phyloP scores from a whole-genome alignment of 768 basidiomycete genomes.

The Cyclocybe aegerita region DNA sequence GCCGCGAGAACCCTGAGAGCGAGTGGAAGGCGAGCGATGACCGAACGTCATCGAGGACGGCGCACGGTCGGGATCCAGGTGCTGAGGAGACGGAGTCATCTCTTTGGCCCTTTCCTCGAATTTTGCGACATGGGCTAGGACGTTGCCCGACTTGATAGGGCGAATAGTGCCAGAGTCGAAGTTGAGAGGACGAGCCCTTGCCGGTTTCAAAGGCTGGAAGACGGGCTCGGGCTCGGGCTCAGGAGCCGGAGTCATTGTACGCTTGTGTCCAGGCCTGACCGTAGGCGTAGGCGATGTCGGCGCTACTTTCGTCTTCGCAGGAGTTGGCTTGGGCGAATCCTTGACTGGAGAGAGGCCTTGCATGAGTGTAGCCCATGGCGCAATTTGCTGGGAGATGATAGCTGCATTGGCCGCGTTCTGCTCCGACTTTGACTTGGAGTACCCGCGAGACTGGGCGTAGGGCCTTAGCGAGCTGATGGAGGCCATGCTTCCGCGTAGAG shows the following conservation, averaged over 20 bases:
- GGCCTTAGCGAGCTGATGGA: slow-evolving; percentile 35
- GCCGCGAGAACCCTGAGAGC: slow-evolving; percentile 1
- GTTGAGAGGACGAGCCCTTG: slow-evolving; percentile 28
- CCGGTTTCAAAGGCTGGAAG: slow-evolving; percentile 58
- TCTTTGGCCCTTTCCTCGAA: slow-evolving; percentile 11
- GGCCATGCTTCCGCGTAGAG: slow-evolving; percentile 32
- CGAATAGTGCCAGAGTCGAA: slow-evolving; percentile 9
- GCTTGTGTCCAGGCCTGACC: slow-evolving; percentile 45
- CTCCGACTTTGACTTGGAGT: slow-evolving; percentile 4
- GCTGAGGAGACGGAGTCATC: slow-evolving; percentile 8
- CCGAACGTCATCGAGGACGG: slow-evolving; percentile 41
- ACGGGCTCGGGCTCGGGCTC: slow-evolving; percentile 56
- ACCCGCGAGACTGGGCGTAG: slow-evolving; percentile 25
- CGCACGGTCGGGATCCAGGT: slow-evolving; percentile 25
- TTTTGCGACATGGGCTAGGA: slow-evolving; percentile 23
- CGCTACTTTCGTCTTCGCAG: slow-evolving; percentile 10
- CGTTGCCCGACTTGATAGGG: slow-evolving; percentile 14
- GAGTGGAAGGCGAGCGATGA: slow-evolving; percentile 24
- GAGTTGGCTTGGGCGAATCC: slow-evolving; percentile 11
- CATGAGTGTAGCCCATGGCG: slow-evolving; percentile 55
- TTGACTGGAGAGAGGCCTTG: slow-evolving; percentile 27
- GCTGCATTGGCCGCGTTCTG: slow-evolving; percentile 8
- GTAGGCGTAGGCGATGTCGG: slow-evolving; percentile 8
- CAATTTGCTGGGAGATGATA: slow-evolving; percentile 55
- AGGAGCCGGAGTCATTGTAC: slow-evolving; percentile 57